These are phyloP conservation scores for Sindora glabra DNA, from an alignment of 306 rosid genomes.

Conservation along the genomic window DNA sequence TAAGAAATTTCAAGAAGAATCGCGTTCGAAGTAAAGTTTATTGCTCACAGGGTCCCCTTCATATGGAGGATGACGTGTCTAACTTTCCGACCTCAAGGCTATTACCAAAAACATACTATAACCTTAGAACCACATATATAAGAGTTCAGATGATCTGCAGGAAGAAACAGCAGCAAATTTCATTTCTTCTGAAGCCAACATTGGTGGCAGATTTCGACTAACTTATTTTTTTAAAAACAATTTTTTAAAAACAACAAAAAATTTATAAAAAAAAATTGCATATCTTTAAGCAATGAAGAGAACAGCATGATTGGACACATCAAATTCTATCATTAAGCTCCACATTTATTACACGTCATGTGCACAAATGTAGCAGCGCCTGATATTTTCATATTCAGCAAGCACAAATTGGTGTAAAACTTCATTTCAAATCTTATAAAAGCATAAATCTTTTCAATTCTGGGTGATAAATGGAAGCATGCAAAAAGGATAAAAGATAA, in stretches of 20 bases:
- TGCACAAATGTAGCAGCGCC: too few species aligned
- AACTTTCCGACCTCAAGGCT: too few species aligned
- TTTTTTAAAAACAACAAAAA: too few species aligned
- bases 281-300: background rate
- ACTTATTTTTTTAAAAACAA: background rate
- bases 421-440: background rate
- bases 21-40: too few species aligned
- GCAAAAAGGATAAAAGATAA: conserved; percentile 3
- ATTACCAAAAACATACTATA: too few species aligned
- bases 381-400: background rate
- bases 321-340: too few species aligned
- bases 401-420: background rate
- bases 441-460: background rate
- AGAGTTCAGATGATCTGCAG: too few species aligned
- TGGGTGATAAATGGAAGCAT: background rate
- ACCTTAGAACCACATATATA: too few species aligned
- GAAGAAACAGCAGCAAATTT: background rate
- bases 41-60: too few species aligned
- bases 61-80: too few species aligned
- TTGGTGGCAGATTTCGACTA: background rate
- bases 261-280: too few species aligned
- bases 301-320: background rate
- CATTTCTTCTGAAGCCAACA: background rate
- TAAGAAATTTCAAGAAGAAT: too few species aligned
- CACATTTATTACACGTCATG: background rate